A percentile compares a stretch with the other conserved stretches of the same genome.
Evolutionary conservation across 1,139 yeast genomes (phyloP).

Genomic region (Debaryomyces subglobosus): DNA sequence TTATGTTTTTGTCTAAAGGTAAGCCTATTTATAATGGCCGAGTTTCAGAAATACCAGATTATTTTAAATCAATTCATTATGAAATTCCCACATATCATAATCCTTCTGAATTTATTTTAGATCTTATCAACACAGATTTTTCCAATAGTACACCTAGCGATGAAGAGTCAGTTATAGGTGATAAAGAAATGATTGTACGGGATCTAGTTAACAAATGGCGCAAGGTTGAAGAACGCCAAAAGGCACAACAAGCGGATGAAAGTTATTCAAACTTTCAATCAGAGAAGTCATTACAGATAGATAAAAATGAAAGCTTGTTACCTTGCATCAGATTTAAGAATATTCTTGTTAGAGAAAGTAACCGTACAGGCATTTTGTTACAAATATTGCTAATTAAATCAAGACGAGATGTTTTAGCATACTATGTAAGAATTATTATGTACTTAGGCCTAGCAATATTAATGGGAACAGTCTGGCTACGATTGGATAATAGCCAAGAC

Average conservation of each 20-base stretch:
- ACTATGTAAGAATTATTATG: conserved; percentile 40
- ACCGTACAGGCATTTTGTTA: conserved; percentile 19
- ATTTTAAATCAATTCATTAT: conserved; percentile 22
- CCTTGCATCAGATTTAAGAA: conserved; percentile 8
- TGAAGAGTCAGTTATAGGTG: conserved; percentile 6
- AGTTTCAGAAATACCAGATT: conserved; percentile 15
- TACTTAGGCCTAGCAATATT: conserved; percentile 41
- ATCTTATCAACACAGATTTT: conserved; percentile 37
- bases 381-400: conserved; percentile 33
- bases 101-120: conserved; percentile 37
- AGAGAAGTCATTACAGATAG: neutral
- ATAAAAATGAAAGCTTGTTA: neutral
- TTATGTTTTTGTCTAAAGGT: conserved; percentile 32
- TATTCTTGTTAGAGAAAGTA: conserved; percentile 3
- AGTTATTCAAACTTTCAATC: neutral
- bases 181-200: conserved; percentile 1
- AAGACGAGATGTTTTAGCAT: conserved; percentile 37
- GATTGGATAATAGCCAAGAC: conserved; percentile 30
- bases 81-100: conserved; percentile 23
- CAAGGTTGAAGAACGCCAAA: neutral
- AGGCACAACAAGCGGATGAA: neutral
- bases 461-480: conserved; percentile 48
- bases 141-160: neutral
- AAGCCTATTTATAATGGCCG: conserved; percentile 21
- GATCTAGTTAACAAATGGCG: conserved; percentile 2